These are phyloP conservation scores for Fraxinus nigra DNA, from an alignment of 305 asterid species.

Conservation along the genomic window DNA sequence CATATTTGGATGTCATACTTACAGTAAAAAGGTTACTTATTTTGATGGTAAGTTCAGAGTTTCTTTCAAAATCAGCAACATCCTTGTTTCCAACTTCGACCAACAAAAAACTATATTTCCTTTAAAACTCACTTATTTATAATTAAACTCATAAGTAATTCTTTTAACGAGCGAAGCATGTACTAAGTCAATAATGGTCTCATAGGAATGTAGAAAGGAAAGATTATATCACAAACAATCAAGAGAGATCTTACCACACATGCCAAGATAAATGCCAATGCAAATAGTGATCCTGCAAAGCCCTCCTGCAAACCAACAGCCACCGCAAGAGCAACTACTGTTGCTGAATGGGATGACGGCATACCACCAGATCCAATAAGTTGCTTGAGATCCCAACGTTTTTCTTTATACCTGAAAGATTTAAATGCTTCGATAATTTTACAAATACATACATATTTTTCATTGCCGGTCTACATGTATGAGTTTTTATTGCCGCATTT, in stretches of 20 bases:
- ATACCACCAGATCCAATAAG: constrained; percentile 95
- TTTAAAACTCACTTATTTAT: background rate
- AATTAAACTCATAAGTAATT: background rate
- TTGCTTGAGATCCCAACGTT: constrained; percentile 74
- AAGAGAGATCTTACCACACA: constrained; percentile 62
- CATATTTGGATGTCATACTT: background rate
- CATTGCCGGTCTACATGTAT: background rate
- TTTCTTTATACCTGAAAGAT: constrained; percentile 84
- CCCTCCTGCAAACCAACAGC: constrained; percentile 85
- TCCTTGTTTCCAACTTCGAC: background rate
- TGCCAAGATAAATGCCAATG: constrained; percentile 75
- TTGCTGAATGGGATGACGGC: constrained; percentile 98
- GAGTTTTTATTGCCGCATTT: background rate
- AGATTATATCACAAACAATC: background rate
- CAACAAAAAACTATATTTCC: background rate
- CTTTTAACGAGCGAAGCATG: background rate
- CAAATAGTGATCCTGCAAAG: constrained; percentile 76
- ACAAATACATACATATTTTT: constrained; percentile 10
- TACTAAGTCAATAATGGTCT: background rate
- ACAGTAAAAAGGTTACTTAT: background rate
- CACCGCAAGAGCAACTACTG: constrained; percentile 83
- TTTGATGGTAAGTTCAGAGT: background rate
- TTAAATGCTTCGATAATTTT: constrained; percentile 34
- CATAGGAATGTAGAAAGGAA: constrained; percentile 4
- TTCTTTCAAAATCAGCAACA: background rate